Base-by-base conservation (phyloP, 2,329 filamentous ascomycete genomes). In the Thermoascus crustaceus region DNA sequence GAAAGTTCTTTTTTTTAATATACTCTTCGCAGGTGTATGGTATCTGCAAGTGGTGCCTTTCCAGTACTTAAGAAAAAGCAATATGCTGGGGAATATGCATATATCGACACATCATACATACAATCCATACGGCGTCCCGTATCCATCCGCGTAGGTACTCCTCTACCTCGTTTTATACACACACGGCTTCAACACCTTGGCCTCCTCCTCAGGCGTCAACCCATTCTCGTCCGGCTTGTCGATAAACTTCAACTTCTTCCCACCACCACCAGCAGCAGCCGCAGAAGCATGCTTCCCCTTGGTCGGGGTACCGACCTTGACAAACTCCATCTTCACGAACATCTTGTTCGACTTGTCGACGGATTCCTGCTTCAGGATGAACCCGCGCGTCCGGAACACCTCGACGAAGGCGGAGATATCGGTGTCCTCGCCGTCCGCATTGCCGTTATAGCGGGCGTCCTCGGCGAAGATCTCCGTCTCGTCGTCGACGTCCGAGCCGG, bases 241-340 rank as follows among this genome's bases (percentile, higher is more conserved):
- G 39, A 79, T 65, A 52, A 80, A 80, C 55, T 75, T 76, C 51
- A 52, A 54, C 45, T 67, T 68, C 52, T 58, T 68, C 26, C 54
- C 56, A 41, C 48, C 45, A 34, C 53, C 44, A 25, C 49, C 45
- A 24, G 57, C 54, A 27, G 48, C 54, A 43, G 44, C 50, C 39
- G 49, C 55, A 37, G 52, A 58, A 45, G 62, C 48, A 45, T 82
- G 77, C 66, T 94, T 93, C 16, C 87, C 87, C 56, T 78, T 81
- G 2, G 72, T 72, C 0, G 88, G 82, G 29, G 77, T 67, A 13
- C 77, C 78, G n/a, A 74, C 78, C 67, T 96, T 98, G 50, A 88
- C 70, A 61, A 98, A 98, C 50, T 82, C 78, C 86, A 98, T 89
- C 66, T 82, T 85, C 48, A 96, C 89, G 67, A 98, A 98, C 91